Evolutionary conservation across 2,329 filamentous ascomycete genomes (phyloP).

Genomic region (Colletotrichum musicola): DNA sequence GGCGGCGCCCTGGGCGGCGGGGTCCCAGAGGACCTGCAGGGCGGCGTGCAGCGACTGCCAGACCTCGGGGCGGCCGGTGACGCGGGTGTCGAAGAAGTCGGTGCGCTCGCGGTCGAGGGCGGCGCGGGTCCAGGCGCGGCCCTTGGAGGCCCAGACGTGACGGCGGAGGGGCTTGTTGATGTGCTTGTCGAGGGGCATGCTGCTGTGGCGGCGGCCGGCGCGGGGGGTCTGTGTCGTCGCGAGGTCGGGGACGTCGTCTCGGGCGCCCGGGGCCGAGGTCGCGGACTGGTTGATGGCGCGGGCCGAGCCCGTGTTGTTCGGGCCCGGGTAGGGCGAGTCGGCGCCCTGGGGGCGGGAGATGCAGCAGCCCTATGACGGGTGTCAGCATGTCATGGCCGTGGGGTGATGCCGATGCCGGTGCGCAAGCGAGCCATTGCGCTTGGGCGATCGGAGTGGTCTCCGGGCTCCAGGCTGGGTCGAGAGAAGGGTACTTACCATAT

Average conservation of each 20-base stretch:
- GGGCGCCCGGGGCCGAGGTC: constrained; percentile 43
- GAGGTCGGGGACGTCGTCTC: constrained; percentile 42
- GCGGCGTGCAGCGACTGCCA: constrained; percentile 82
- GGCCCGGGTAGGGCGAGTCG: constrained; percentile 67
- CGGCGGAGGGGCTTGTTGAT: constrained; percentile 77
- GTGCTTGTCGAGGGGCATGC: constrained; percentile 68
- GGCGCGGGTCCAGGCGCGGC: constrained; percentile 76
- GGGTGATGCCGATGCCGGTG: background rate
- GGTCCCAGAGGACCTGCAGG: constrained; percentile 75
- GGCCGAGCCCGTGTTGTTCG: constrained; percentile 62
- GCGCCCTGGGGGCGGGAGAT: constrained; percentile 65
- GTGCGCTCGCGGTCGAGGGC: constrained; percentile 77
- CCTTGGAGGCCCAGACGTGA: constrained; percentile 74
- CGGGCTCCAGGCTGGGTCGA: background rate
- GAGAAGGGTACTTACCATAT: constrained; percentile 19
- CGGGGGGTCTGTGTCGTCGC: constrained; percentile 37
- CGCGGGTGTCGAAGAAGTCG: constrained; percentile 92
- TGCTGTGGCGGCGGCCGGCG: constrained; percentile 48
- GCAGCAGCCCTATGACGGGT: constrained; percentile 66
- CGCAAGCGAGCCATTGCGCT: constrained; percentile 1
- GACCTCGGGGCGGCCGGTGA: constrained; percentile 80
- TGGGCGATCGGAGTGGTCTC: background rate
- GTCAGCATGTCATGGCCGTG: constrained; percentile 8
- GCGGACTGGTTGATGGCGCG: constrained; percentile 63
- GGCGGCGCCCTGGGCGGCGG: constrained; percentile 55